A percentile compares a stretch with the other conserved stretches of the same genome.
Evolutionary conservation across 345 rosid genomes (phyloP).

Genomic region (Arabidopsis arenosa): DNA sequence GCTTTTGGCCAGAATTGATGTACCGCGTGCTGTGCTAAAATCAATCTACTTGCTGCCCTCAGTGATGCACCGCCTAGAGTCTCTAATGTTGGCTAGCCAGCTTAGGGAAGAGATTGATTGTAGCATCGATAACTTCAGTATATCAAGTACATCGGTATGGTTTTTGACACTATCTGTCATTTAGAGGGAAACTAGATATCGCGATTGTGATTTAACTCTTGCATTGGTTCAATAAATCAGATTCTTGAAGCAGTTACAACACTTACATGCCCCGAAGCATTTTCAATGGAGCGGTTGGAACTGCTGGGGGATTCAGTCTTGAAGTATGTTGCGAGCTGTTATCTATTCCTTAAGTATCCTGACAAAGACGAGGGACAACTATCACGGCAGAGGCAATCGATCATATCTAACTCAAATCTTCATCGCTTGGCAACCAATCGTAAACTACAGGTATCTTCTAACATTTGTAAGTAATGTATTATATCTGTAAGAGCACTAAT

Average conservation of each 20-base stretch:
- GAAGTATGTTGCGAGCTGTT: slow-evolving; percentile 78
- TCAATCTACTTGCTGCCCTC: slow-evolving; percentile 85
- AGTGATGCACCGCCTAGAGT: slow-evolving; percentile 78
- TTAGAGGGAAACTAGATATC: slow-evolving; percentile 15
- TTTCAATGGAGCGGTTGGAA: slow-evolving; percentile 97
- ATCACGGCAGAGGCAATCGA: slow-evolving; percentile 48
- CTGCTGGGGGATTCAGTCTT: slow-evolving; percentile 95
- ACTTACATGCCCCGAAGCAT: slow-evolving; percentile 66
- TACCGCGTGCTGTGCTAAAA: slow-evolving; percentile 54
- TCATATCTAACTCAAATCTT: slow-evolving; percentile 71
- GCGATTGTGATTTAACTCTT: not conserved
- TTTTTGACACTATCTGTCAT: slow-evolving; percentile 21
- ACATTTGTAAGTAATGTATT: slow-evolving; percentile 15
- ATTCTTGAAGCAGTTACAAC: slow-evolving; percentile 85
- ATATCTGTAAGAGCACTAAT: slow-evolving; percentile 13
- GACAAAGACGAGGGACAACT: slow-evolving; percentile 74
- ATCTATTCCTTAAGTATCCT: slow-evolving; percentile 72
- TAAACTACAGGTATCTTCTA: slow-evolving; percentile 66
- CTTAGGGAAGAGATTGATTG: slow-evolving; percentile 79
- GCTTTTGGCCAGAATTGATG: slow-evolving; percentile 64
- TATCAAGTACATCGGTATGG: slow-evolving; percentile 72
- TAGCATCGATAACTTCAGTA: slow-evolving; percentile 49
- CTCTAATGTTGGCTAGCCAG: slow-evolving; percentile 86
- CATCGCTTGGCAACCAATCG: slow-evolving; percentile 63
- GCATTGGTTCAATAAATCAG: slow-evolving; percentile 48